Evolutionary conservation across 2,329 filamentous ascomycete species (phyloP), one percentile per base, ranked within the genome.

Genomic region (Fusarium sp.): DNA sequence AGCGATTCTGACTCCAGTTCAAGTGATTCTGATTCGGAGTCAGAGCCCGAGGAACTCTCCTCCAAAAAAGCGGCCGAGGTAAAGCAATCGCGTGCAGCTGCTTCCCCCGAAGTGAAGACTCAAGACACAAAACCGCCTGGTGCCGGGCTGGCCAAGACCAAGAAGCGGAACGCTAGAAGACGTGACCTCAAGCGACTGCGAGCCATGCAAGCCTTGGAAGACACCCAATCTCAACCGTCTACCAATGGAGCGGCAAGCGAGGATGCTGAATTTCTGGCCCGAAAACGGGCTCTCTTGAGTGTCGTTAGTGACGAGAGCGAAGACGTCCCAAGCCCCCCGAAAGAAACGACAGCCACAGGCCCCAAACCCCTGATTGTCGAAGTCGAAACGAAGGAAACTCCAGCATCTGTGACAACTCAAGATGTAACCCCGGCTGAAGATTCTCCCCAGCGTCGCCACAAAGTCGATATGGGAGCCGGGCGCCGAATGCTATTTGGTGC

Each of bases 401-500:
- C 51, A 16, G 45, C 28, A 10, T 21, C 34, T 7, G 62, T 54
- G n/a, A 44, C 42, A 7, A 19, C 37, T 11, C 48, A 66, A 34
- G 34, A 71, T 19, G 43, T 7, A 23, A 37, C 58, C 4, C 57
- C 45, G 21, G 43, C 37, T 28, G 52, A 66, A 12, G 67, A 71
- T 10, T 41, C 66, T 11, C 46, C 18, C 14, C 54, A 69, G 28
- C 61, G 69, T 30, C 58, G 77, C 54, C 19, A 62, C 19, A 75
- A 74, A 30, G 64, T 81, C 11, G 79, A 87, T 58, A 65, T 93
- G 30, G 86, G 84, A 18, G 89, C 90, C 53, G 88, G 89, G 4
- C 85, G 88, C 55, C 86, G 92, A 69, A 82, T 94, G 59, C 78
- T 95, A 0, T 93, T 94, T 72, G 89, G 90, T 11, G 90, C 91